These are phyloP conservation scores for Penicillium coffeae DNA, from an alignment of 495 filamentous ascomycete genomes.

Conservation along the genomic window DNA sequence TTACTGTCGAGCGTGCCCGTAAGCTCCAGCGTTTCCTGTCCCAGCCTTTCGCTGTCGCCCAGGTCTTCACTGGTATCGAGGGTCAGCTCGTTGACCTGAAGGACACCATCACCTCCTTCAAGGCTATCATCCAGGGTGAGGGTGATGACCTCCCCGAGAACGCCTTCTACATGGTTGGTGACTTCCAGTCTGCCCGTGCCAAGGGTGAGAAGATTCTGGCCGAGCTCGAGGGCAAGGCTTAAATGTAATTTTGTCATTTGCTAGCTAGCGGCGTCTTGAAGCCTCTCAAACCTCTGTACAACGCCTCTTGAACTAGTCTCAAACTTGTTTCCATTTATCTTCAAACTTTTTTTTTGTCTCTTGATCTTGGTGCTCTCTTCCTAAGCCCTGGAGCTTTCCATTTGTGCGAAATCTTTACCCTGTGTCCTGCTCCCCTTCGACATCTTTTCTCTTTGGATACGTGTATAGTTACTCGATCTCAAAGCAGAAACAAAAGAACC, in stretches of 20 bases:
- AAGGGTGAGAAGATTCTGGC: conserved; percentile 99
- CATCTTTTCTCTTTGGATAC: conserved; percentile 35
- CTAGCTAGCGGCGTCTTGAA: conserved; percentile 26
- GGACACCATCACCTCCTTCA: conserved; percentile 96
- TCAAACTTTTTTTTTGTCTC: conserved; percentile 7
- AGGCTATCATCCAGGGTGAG: conserved; percentile 94
- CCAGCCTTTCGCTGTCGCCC: conserved; percentile 98
- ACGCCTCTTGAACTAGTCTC: conserved; percentile 17
- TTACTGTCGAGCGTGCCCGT: conserved; percentile 99
- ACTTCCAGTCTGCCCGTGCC: conserved; percentile 83
- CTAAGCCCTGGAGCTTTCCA: conserved; percentile 29
- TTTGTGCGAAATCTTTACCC: conserved; percentile 32
- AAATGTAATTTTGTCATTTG: conserved; percentile 49
- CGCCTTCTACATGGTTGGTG: conserved; percentile 98
- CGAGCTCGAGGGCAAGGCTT: conserved; percentile 73
- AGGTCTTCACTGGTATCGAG: conserved; percentile 99
- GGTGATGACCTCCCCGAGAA: conserved; percentile 92
- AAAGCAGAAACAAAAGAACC: conserved; percentile 23
- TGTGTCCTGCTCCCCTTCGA: conserved; percentile 21
- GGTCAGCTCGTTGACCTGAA: conserved; percentile 95
- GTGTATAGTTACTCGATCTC: conserved; percentile 49
- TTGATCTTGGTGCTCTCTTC: conserved; percentile 3
- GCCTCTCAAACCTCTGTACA: conserved; percentile 4
- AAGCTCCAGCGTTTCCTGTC: conserved; percentile 99
- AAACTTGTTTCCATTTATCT: conserved; percentile 23